Percentiles rank a stretch among this genome's conserved stretches.
Conservation (phyloP, 2,329 filamentous ascomycete species). For the Emydomyces testavorans region DNA sequence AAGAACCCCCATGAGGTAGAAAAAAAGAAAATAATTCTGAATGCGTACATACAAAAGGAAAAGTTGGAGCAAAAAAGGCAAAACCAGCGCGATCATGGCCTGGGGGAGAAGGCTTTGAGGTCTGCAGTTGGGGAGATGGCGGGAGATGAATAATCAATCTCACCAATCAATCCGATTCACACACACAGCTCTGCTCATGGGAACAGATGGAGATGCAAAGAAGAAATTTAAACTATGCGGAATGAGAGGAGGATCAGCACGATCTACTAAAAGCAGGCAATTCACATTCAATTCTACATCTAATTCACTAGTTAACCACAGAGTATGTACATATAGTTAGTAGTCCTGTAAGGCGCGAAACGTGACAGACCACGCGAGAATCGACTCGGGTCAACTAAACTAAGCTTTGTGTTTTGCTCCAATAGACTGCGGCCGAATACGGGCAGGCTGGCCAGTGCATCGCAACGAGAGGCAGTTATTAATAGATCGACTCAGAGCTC, state of each 20-base stretch:
- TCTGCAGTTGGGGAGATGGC: too few species aligned
- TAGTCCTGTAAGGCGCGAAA: neutral
- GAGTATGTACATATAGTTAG: neutral
- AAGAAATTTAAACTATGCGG: neutral
- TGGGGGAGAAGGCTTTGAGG: too few species aligned
- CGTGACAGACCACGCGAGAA: conserved; percentile 6
- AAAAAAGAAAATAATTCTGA: too few species aligned
- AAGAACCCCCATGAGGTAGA: too few species aligned
- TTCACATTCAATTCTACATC: too few species aligned
- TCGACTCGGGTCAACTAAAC: neutral
- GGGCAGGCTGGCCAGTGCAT: conserved; percentile 8
- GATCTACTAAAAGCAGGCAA: neutral
- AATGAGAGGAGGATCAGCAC: neutral
- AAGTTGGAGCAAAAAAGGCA: too few species aligned
- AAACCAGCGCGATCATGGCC: too few species aligned
- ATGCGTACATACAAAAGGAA: too few species aligned
- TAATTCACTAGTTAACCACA: neutral
- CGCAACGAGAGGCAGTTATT: neutral
- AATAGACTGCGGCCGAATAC: conserved; percentile 5
- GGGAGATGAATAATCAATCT: too few species aligned
- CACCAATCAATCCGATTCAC: too few species aligned
- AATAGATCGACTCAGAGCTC: too few species aligned
- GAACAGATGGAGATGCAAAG: neutral
- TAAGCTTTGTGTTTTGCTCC: conserved; percentile 1
- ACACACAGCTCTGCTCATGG: too few species aligned